A percentile compares a stretch with the other conserved stretches of the same genome.
Conservation (phyloP, 768 basidiomycete species). For the Podaxis mareebaensis region DNA sequence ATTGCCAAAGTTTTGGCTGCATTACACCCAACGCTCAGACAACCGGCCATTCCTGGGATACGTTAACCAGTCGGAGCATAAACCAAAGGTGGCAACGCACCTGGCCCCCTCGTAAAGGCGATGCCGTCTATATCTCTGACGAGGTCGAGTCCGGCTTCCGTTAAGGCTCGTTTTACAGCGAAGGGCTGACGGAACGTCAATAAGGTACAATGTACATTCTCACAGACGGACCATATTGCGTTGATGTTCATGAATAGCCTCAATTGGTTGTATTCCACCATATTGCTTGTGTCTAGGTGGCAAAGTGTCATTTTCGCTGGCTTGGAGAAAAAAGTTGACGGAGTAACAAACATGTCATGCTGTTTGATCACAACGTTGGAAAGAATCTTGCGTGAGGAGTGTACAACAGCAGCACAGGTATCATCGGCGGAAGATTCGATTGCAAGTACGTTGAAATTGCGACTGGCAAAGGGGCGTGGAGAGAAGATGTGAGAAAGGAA, state of each 20-base stretch:
- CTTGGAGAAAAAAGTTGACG: neutral
- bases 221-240: constrained; percentile 62
- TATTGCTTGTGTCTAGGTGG: constrained; percentile 50
- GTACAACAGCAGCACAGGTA: constrained; percentile 87
- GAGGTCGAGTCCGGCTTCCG: constrained; percentile 56
- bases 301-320: neutral
- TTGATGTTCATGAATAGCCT: constrained; percentile 78
- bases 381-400: constrained; percentile 64
- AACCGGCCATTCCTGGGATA: constrained; percentile 69
- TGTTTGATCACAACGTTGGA: constrained; percentile 90
- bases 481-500: neutral
- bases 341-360: constrained; percentile 50
- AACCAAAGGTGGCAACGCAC: constrained; percentile 33
- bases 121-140: constrained; percentile 77
- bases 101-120: constrained; percentile 89
- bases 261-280: constrained; percentile 79
- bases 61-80: constrained; percentile 10
- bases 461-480: constrained; percentile 13
- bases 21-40: constrained; percentile 75
- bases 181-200: constrained; percentile 51
- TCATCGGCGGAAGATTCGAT: constrained; percentile 94
- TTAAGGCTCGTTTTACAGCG: constrained; percentile 68
- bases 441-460: constrained; percentile 64
- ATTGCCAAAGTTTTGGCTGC: constrained; percentile 88
- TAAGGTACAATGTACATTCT: neutral